These are phyloP conservation scores for Linum lewisii DNA, from an alignment of 345 rosid species.

Conservation along the genomic window DNA sequence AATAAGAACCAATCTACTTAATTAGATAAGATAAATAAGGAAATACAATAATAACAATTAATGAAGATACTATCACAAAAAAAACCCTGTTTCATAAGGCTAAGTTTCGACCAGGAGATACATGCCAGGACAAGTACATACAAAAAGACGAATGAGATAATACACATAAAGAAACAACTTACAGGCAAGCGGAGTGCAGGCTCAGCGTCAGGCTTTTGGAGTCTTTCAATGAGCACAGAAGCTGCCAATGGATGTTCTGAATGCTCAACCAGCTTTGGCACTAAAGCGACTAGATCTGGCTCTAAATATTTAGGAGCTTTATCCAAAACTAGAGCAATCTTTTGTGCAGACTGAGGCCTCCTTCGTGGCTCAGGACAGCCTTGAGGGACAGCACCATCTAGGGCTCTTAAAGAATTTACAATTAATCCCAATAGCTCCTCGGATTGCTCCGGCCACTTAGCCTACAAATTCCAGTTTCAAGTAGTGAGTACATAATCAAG, in stretches of 20 bases:
- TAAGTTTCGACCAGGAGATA: not conserved
- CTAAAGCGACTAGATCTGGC: constrained; percentile 76
- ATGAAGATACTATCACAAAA: not conserved
- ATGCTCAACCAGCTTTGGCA: constrained; percentile 96
- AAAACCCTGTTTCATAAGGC: constrained; percentile 1
- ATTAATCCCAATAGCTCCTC: constrained; percentile 97
- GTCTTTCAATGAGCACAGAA: constrained; percentile 73
- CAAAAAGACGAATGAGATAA: constrained; percentile 10
- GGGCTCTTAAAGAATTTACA: constrained; percentile 86
- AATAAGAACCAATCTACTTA: too few relatives aligned
- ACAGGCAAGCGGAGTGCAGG: constrained; percentile 73
- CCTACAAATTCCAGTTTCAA: constrained; percentile 39
- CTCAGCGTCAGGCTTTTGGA: constrained; percentile 81
- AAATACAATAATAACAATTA: too few relatives aligned
- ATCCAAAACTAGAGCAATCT: constrained; percentile 85
- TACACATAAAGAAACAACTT: constrained; percentile 29
- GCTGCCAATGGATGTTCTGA: constrained; percentile 95
- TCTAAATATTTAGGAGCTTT: constrained; percentile 93
- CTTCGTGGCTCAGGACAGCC: constrained; percentile 93
- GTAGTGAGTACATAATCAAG: constrained; percentile 16
- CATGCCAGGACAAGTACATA: not conserved
- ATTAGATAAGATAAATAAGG: too few relatives aligned
- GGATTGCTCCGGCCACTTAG: constrained; percentile 98
- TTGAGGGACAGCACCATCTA: constrained; percentile 91
- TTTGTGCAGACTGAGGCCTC: constrained; percentile 90